These are phyloP conservation scores for Clathrus columnatus DNA, from an alignment of 768 basidiomycete genomes.

Conservation along the genomic window DNA sequence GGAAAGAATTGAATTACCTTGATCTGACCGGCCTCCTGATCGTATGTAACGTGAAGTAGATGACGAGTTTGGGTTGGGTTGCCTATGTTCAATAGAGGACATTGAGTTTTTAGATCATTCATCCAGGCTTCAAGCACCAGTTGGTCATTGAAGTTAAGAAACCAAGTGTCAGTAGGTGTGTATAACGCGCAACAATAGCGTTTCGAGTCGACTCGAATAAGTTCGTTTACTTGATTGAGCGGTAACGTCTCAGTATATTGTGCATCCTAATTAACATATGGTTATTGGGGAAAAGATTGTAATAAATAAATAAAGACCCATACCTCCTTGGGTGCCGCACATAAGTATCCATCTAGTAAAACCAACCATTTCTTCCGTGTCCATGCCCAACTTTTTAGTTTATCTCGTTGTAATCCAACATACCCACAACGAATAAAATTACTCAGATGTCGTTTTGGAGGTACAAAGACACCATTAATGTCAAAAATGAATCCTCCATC, in stretches of 20 bases:
- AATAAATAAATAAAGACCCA: not conserved
- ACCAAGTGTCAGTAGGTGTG: conserved; percentile 3
- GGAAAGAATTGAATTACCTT: not conserved
- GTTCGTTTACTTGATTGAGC: not conserved
- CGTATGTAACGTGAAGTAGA: conserved; percentile 5
- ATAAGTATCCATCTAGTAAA: not conserved
- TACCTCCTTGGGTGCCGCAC: not conserved
- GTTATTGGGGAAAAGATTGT: not conserved
- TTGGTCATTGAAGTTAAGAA: not conserved
- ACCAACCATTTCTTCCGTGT: conserved; percentile 3
- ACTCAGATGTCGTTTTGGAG: not conserved
- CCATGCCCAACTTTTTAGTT: conserved; percentile 4
- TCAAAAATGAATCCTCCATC: not conserved
- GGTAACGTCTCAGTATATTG: not conserved
- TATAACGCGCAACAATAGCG: not conserved
- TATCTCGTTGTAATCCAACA: conserved; percentile 5
- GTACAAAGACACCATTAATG: not conserved
- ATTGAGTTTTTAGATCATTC: not conserved
- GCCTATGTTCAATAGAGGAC: conserved; percentile 7
- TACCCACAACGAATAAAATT: not conserved
- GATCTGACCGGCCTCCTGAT: not conserved
- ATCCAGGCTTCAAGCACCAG: not conserved
- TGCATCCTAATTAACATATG: not conserved
- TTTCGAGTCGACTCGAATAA: not conserved
- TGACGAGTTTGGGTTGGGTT: not conserved